These are phyloP conservation scores for Ustilago sp. DNA, from an alignment of 1,284 basidiomycete species.

Conservation along the genomic window DNA sequence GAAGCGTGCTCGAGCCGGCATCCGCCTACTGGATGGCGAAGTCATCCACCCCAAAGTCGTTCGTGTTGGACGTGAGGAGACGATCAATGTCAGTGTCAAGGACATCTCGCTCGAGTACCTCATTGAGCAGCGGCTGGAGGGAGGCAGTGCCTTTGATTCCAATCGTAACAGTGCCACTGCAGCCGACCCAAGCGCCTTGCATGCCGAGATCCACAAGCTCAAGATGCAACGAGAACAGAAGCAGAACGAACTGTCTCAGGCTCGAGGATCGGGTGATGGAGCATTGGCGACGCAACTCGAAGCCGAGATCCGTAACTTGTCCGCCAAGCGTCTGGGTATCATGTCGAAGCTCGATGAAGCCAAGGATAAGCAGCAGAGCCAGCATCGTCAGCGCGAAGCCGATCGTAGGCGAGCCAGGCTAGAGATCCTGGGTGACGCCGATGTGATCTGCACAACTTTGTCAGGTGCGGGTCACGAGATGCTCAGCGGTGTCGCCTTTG, in stretches of 20 bases:
- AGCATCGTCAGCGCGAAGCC: slow-evolving; percentile 57
- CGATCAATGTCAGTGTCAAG: slow-evolving; percentile 84
- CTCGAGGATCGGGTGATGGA: slow-evolving; percentile 23
- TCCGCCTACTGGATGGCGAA: slow-evolving; percentile 75
- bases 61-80: slow-evolving; percentile 83
- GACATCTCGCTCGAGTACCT: slow-evolving; percentile 83
- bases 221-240: slow-evolving; percentile 56
- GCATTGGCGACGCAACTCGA: slow-evolving; percentile 47
- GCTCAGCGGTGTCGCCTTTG: slow-evolving; percentile 77
- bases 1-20: slow-evolving; percentile 83
- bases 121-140: slow-evolving; percentile 50
- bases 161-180: slow-evolving; percentile 23
- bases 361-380: slow-evolving; percentile 58
- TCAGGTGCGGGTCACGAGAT: slow-evolving; percentile 88
- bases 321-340: slow-evolving; percentile 45
- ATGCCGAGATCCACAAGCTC: slow-evolving; percentile 47
- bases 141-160: slow-evolving; percentile 22
- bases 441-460: slow-evolving; percentile 93
- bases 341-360: slow-evolving; percentile 61
- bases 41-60: slow-evolving; percentile 81
- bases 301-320: slow-evolving; percentile 52
- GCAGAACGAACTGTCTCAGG: slow-evolving; percentile 53
- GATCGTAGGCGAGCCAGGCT: slow-evolving; percentile 51
- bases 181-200: slow-evolving; percentile 41
- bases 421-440: slow-evolving; percentile 73